Percentiles rank a stretch among this genome's conserved stretches.
Evolutionary conservation across 129 eudicot genomes (phyloP).

Genomic region (Erigeron canadensis): DNA sequence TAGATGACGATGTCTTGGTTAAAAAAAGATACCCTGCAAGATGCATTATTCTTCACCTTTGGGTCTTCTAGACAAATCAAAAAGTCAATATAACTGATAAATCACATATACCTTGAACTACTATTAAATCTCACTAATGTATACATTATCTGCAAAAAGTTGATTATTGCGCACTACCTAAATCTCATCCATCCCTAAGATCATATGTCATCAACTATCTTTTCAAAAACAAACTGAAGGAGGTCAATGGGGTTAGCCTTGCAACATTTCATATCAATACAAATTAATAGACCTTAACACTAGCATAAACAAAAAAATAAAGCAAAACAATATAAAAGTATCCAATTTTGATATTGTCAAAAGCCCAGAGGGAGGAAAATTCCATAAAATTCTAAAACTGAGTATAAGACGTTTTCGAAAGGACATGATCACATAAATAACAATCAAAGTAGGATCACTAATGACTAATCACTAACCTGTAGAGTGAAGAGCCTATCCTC

Average conservation of each 20-base stretch:
- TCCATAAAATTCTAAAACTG: background rate
- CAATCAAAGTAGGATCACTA: conserved; percentile 2
- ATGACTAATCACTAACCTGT: conserved; percentile 72
- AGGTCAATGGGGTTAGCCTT: background rate
- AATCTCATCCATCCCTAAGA: background rate
- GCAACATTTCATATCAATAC: background rate
- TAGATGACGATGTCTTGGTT: too few relatives aligned
- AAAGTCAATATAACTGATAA: background rate
- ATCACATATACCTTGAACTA: background rate
- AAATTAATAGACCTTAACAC: background rate
- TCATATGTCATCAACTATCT: background rate
- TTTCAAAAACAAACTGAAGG: background rate
- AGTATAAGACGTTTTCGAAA: conserved; percentile 2
- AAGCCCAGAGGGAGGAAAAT: background rate
- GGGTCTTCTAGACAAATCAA: background rate
- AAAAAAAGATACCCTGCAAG: too few relatives aligned
- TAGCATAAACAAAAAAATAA: background rate
- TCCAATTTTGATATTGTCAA: background rate
- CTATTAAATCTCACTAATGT: background rate
- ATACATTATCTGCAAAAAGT: background rate
- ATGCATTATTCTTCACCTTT: background rate
- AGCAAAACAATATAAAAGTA: background rate
- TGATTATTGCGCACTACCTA: background rate
- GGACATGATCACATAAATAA: background rate
- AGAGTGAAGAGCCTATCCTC: conserved; percentile 97